Base-by-base conservation (phyloP, 352 stramenopile species). In the Pilasporangium apinafurcum region DNA sequence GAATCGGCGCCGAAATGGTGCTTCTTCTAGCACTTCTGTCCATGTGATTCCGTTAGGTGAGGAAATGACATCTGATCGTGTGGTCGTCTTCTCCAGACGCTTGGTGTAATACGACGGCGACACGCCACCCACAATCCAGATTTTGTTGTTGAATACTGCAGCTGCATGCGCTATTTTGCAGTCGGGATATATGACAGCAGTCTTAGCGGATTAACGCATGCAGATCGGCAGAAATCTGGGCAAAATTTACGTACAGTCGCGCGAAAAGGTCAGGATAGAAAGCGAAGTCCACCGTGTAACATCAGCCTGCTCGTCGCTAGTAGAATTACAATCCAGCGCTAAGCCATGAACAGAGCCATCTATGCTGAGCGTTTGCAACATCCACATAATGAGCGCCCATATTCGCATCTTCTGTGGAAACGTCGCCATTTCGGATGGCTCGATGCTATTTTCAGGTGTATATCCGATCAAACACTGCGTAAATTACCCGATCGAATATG, bases 71-170 rank as follows among this genome's bases (percentile, higher is more conserved):
- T 89, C 81, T 20, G 73, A 86, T 5, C 80, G 72, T 13, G 62
- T 70, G 9, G 61, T 85, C 12, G 77, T 86, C 30, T 73, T 59
- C 45, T 88, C 73, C 35, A 92, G 51, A 9, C 68, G 70, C 36
- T 80, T 83, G 10, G 75, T 90, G 54, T 87, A 83, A 47, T 92
- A 90, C 13, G 62, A 62, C 1, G 59, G 68, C n/a, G 80, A 87
- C 8, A 89, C 68, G 1, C 80, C 75, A 37, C 77, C 73, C 14
- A 92, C 69, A 38, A 87, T 62, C 73, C 74, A 90, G 28, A 90
- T 71, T 44, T 74, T 64, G 28, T 72, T 56, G 2, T 47, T 53
- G 37, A 86, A 89, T 37, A 62, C 72, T 14, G 67, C 58, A 1
- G 75, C 67, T 12, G 80, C 75, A 47, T 92, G 77, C 1, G 74